These are phyloP conservation scores for Pichia sp. DNA, from an alignment of 1,139 yeast species.

Conservation along the genomic window DNA sequence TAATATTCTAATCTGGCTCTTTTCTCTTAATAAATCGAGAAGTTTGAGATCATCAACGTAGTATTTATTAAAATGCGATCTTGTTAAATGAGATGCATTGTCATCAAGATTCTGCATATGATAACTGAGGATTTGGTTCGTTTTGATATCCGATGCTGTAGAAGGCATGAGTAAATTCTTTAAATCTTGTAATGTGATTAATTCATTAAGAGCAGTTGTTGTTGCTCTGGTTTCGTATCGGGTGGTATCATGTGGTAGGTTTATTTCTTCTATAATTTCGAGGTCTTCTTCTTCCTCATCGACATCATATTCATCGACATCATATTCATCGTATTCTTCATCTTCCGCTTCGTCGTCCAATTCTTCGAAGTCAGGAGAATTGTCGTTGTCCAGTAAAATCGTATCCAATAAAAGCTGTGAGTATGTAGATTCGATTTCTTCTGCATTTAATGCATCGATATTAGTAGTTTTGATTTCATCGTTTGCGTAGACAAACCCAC, in stretches of 20 bases:
- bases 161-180: constrained; percentile 14
- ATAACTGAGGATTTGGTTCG: constrained; percentile 35
- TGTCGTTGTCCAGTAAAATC: constrained; percentile 45
- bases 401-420: constrained; percentile 27
- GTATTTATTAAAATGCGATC: constrained; percentile 39
- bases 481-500: constrained; percentile 1
- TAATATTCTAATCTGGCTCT: constrained; percentile 5
- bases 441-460: constrained; percentile 31
- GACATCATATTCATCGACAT: constrained; percentile 4
- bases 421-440: constrained; percentile 28
- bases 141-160: background rate
- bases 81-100: constrained; percentile 35
- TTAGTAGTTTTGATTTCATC: constrained; percentile 22
- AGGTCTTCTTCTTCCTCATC: constrained; percentile 4
- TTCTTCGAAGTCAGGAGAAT: constrained; percentile 25
- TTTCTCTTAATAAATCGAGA: constrained; percentile 32
- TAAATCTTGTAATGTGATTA: constrained; percentile 36
- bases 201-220: constrained; percentile 27
- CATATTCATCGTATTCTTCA: background rate
- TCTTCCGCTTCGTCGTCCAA: background rate
- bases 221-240: background rate
- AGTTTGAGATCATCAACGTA: constrained; percentile 26
- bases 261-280: background rate
- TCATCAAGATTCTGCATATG: constrained; percentile 33
- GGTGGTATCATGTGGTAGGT: background rate